Evolutionary conservation across 177 flowering plant genomes (phyloP), one percentile per base, ranked within the genome.

Genomic region (Vitis hybrid): DNA sequence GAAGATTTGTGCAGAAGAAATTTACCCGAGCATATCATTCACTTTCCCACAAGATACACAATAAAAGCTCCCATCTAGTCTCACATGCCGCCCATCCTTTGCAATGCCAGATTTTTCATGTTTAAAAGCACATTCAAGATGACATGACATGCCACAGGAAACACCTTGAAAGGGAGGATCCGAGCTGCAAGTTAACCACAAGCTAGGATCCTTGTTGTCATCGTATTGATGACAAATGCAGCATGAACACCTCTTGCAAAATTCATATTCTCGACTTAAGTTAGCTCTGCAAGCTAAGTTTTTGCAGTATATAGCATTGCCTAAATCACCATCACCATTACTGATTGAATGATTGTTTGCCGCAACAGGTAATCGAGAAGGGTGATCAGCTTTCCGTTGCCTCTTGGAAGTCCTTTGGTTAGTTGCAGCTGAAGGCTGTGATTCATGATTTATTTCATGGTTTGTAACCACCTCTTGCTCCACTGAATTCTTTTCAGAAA

Each of bases 131-230:
- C 99, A 96, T 68, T 96, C 99, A 56, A 96, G 91, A 85, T 96
- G 99, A 68, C 97, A 94, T 30, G 97, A 92, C 88, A 96, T 78
- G 27, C 95, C 90, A 82, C 99, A 96, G 13, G 98, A 84, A 67
- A 76, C 73, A 27, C 87, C 92, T 58, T 74, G 80, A 80, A 80
- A 85, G 15, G 97, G 94, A 77, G 89, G 86, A 72, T 92, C 97
- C 6, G 97, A 88, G 79, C 80, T 83, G 78, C 99, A 96, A 75
- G 79, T 81, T 74, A 96, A 75, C 99, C 99, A 96, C 60, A 96
- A 82, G 74, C 98, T 91, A 14, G 99, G 99, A 78, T 96, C 99
- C 82, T 96, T 96, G 82, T 94, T 94, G 72, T 94, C 97, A 76
- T 96, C 99, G 73, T 82, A 96, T 69, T 81, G 72, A 72, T 68